These are phyloP conservation scores for Lactifluus volemus DNA, from an alignment of 768 basidiomycete genomes.

Conservation along the genomic window DNA sequence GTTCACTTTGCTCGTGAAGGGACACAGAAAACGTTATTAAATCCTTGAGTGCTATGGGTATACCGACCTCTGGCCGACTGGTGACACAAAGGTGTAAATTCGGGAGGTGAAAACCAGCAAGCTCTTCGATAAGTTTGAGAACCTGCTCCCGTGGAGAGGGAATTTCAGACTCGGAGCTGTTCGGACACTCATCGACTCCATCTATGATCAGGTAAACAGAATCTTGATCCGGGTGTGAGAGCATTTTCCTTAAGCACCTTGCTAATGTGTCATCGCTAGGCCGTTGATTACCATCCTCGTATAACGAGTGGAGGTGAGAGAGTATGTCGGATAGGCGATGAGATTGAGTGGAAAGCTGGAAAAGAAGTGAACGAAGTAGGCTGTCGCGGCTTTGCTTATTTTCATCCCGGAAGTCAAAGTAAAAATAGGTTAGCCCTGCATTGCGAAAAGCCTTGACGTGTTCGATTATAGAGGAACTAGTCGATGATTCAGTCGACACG, in stretches of 20 bases:
- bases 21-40: no score
- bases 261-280: not conserved
- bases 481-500: no score
- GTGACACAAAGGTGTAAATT: not conserved
- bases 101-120: not conserved
- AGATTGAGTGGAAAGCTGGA: not conserved
- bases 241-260: not conserved
- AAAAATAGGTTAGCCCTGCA: no score
- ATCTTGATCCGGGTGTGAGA: not conserved
- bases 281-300: not conserved
- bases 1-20: no score
- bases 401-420: not conserved
- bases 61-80: no score
- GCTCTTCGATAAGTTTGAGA: not conserved
- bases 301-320: not conserved
- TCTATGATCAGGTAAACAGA: not conserved
- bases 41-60: no score
- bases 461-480: no score
- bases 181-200: not conserved
- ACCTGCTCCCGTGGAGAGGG: not conserved
- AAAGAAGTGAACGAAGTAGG: not conserved
- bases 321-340: not conserved
- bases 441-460: no score
- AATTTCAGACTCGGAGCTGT: not conserved
- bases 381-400: not conserved